These are phyloP conservation scores for Umbellularia californica DNA, from an alignment of 164 flowering plant genomes.

Conservation along the genomic window DNA sequence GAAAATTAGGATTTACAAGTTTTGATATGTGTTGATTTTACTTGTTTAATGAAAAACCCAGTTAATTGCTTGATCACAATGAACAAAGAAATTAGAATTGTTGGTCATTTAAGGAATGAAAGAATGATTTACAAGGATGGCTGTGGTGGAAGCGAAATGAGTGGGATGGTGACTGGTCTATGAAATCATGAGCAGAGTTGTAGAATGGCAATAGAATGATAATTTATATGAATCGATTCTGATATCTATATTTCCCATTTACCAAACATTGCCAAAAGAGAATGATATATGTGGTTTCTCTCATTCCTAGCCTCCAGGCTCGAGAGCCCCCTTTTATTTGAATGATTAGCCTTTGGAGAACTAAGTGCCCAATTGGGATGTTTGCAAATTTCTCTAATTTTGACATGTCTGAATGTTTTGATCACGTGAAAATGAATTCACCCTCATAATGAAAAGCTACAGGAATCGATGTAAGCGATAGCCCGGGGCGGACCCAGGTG, in stretches of 20 bases:
- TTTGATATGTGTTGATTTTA: too few relatives aligned
- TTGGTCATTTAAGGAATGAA: too few relatives aligned
- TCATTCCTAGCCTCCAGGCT: neutral
- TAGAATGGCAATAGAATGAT: neutral
- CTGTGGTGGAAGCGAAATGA: neutral
- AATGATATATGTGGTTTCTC: neutral
- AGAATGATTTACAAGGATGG: too few relatives aligned
- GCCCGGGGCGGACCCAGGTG: too few relatives aligned
- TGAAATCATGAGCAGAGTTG: neutral
- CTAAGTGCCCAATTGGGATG: neutral
- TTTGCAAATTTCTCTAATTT: neutral
- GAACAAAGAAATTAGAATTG: too few relatives aligned
- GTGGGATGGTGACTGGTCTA: neutral
- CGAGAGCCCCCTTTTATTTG: neutral
- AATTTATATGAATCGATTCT: neutral
- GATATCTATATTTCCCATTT: neutral
- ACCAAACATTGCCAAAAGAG: neutral
- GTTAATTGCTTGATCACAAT: too few relatives aligned
- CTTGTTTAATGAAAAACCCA: too few relatives aligned
- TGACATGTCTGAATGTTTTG: neutral
- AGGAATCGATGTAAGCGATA: neutral
- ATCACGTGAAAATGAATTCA: neutral
- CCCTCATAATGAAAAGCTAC: neutral
- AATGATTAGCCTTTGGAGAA: neutral
- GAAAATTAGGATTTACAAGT: too few relatives aligned